Evolutionary conservation across 1,284 basidiomycete species (phyloP), one percentile per base, ranked within the genome.

Genomic region (Malassezia arunalokei): DNA sequence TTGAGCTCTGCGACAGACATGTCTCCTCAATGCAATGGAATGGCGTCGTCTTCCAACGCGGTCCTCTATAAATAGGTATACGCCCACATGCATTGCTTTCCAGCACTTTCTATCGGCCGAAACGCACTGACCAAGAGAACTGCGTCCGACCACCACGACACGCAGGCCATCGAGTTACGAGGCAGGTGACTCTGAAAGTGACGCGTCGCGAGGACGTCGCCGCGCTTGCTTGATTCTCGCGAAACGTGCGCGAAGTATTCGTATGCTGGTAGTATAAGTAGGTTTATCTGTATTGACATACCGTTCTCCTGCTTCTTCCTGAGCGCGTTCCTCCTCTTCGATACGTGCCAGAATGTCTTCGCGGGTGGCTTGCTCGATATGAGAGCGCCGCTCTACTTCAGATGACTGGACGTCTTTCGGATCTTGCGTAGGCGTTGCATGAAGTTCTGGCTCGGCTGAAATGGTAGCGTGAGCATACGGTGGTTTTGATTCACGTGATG

Each of bases 1-100:
- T 72, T 72, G 58, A 70, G 61, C 29, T 71, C 69, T 17, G 69
- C 59, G 29, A 64, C 67, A 15, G 67, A 70, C 67, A 71, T 69
- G 9, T 28, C 40, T 35, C 43, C n/a, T 27, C 38, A 42, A 37
- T 35, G 29, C 40, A 32, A 37, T 28, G 7, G 8, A 32, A 20
- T 11, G 7, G 42, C 11, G 6, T 6, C 3, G 39, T 9, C 39
- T n/a, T 40, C n/a, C 39, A 17, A 3, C 11, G 33, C 43, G 43
- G 20, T 31, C 33, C 20, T 24, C 20, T 24, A 24, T 24, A 24
- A 24, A 24, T 24, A 24, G 20, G 33, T 47, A 47, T 47, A 47
- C 44, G 27, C 35, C 33, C 11, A 15, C n/a, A 20, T 20, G 40
- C 5, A 14, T 28, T 14, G 12, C 33, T 37, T 55, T 55, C 53